Base-by-base conservation (phyloP, 129 eudicot species). In the Arctium minus region DNA sequence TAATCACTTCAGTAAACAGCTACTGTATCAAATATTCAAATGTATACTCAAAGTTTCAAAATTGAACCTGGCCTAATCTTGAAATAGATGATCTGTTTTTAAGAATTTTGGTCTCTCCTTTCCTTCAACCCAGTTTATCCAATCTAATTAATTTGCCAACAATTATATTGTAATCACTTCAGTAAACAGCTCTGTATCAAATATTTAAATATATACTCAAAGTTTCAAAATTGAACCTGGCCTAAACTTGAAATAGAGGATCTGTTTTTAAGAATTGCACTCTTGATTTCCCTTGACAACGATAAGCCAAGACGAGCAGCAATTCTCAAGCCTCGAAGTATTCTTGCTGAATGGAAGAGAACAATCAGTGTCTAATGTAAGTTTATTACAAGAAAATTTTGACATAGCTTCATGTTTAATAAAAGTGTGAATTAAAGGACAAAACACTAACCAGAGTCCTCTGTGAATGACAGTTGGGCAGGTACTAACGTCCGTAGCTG, bases 241-340 rank as follows among this genome's bases (percentile, higher is more conserved):
- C 79, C 67, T 68, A 94, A 82, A 35, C 39, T 62, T 50, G 83
- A 22, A 74, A 92, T 40, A 46, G 96, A 91, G 33, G 85, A 77
- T 75, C 87, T 76, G 12, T 87, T 88, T 76, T 86, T 78, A 68
- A 44, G 76, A 44, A 92, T 88, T 67, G 98, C 98, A 87, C 68
- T 81, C 83, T 94, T 90, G 38, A 88, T 91, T 79, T 94, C 98
- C 79, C 89, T 79, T 71, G 97, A 76, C 80, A 94, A 81, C 8
- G 98, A 91, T 60, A 94, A 87, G 70, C 93, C 91, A 38, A 94
- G 94, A 84, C 97, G 97, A 74, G 97, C 98, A 46, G 94, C 98
- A 44, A 94, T 90, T 86, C 97, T 91, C 83, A 94, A 76, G 64
- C 92, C 98, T 70, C 98, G 82, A 85, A 94, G 83, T 73, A 94